Evolutionary conservation across 352 stramenopile genomes (phyloP), one percentile per base, ranked within the genome.

Genomic region (Phytophthora hibernalis): DNA sequence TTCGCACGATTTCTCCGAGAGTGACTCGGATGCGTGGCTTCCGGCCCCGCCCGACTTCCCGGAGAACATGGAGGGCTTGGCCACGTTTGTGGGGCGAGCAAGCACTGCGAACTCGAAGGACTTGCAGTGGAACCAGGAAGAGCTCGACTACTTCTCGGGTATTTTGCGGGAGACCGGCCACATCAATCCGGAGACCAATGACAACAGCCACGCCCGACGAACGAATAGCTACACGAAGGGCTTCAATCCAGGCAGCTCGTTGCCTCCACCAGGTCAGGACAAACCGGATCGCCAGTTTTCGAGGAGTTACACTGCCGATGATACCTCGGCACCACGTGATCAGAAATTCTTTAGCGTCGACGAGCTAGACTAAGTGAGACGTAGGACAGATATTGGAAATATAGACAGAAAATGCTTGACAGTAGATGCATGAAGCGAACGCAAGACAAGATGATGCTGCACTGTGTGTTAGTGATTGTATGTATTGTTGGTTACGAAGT

Each of bases 331-430:
- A 30, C 31, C 44, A 16, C 37, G 8, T 12, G 26, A 54, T 38
- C 43, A 77, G 3, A 72, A 85, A 58, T 79, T 74, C 69, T 87
- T 87, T 64, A 83, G 66, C 57, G 77, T 87, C 31, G 80, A 89
- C 40, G 80, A 89, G 47, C 64, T 89, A 28, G 80, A 89, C 45
- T 89, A 61, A 70, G 26, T 26, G n/a, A 24, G 7, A 47, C 5
- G 40, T 26, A 20, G 7, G n/a, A 13, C 40, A 47, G 40, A 12
- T 47, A 24, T 35, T 50, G 43, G 30, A n/a, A 51, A 51, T 35
- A 47, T 47, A 24, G 40, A 47, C 12, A 42, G 4, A 9, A 42
- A n/a, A 2, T 13, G 13, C 12, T 9, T 43, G 9, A 20, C 37
- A 43, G 13, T 38, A 1, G 31, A 37, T 37, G 9, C 7, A 37